Evolutionary conservation across 169 alveolate species (phyloP).

Genomic region (Eimeria acervulina): DNA sequence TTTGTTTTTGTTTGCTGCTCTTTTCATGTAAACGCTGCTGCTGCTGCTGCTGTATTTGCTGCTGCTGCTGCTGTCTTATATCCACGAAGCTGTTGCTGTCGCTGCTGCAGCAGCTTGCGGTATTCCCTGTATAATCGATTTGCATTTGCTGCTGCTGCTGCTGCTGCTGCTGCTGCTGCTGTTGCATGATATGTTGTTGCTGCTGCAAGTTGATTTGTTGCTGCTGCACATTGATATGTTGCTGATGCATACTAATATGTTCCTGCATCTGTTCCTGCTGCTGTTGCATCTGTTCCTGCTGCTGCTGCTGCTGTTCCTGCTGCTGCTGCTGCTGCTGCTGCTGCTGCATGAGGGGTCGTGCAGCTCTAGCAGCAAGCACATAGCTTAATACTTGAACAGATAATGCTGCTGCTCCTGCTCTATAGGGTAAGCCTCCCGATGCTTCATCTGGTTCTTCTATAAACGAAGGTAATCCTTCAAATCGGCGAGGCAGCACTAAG

Average conservation of each 20-base stretch:
- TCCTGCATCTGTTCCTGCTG: background rate
- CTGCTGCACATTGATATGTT: background rate
- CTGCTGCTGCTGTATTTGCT: no score
- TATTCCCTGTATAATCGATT: no score
- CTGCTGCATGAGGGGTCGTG: no score
- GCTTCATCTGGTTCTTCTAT: constrained; percentile 68
- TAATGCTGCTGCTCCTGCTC: constrained; percentile 29
- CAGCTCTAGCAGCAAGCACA: background rate
- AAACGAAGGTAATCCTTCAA: constrained; percentile 41
- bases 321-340: no score
- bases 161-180: no score
- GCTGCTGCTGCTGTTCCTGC: background rate
- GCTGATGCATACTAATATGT: background rate
- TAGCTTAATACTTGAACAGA: background rate
- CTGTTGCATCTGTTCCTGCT: background rate
- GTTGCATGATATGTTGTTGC: no score
- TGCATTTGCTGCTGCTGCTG: no score
- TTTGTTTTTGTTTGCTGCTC: background rate
- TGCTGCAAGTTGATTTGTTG: background rate
- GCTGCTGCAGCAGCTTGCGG: no score
- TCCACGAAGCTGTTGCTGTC: no score
- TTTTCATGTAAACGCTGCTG: background rate
- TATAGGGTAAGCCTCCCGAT: constrained; percentile 65
- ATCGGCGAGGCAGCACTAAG: constrained; percentile 68
- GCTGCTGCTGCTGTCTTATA: no score